A percentile compares a stretch with the other conserved stretches of the same genome.
Evolutionary conservation across 225 moss, liverwort and hornwort species (phyloP).

Genomic region (Marchantia polymorpha): DNA sequence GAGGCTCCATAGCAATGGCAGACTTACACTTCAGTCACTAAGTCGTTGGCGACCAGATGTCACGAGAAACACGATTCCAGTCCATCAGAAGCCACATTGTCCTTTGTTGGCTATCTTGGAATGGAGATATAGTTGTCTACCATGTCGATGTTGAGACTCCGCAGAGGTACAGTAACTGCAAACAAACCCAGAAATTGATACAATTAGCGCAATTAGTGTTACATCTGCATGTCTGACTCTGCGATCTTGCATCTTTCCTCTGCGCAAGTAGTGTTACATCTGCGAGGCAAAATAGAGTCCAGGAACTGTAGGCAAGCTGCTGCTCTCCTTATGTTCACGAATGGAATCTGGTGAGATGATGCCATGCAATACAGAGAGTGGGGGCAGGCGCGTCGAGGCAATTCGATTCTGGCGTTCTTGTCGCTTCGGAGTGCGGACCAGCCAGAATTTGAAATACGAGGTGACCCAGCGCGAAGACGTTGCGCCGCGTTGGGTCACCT

Average conservation of each 20-base stretch:
- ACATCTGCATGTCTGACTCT: background rate
- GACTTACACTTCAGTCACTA: background rate
- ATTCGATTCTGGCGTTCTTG: too few relatives aligned
- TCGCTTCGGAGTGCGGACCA: too few relatives aligned
- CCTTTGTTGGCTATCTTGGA: slow-evolving; percentile 13
- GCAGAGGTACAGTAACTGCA: slow-evolving; percentile 40
- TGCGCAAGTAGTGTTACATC: background rate
- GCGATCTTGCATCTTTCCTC: too few relatives aligned
- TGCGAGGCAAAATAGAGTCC: background rate
- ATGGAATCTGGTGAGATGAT: background rate
- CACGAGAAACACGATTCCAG: too few relatives aligned
- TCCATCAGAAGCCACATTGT: too few relatives aligned
- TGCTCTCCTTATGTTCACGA: background rate
- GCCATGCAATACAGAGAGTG: background rate
- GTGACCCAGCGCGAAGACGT: too few relatives aligned
- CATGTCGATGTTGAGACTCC: slow-evolving; percentile 47
- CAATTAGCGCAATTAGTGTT: background rate
- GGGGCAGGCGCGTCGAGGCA: background rate
- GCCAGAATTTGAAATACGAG: background rate
- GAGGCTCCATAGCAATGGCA: background rate
- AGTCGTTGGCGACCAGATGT: too few relatives aligned
- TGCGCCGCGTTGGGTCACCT: slow-evolving; percentile 12
- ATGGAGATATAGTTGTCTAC: slow-evolving; percentile 41
- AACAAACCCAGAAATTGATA: background rate
- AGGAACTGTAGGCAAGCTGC: background rate